Conservation (phyloP, 2,329 filamentous ascomycete genomes). For the Alternaria sp. region DNA sequence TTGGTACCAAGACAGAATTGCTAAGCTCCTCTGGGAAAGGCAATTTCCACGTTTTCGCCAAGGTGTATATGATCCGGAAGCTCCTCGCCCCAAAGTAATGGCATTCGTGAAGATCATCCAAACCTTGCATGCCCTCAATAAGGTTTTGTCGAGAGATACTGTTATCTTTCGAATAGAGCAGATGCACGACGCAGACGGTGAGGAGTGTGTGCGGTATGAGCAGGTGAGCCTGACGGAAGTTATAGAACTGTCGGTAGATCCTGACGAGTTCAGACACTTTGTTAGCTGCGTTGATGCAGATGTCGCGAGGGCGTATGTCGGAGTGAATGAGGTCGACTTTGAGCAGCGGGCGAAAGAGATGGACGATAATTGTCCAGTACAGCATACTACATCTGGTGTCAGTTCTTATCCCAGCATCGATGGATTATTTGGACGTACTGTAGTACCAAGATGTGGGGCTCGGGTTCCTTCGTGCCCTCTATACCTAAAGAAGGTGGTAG, state of each 20-base stretch:
- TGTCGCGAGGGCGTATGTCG: slow-evolving; percentile 68
- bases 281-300: slow-evolving; percentile 64
- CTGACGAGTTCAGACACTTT: slow-evolving; percentile 54
- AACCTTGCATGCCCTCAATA: slow-evolving; percentile 52
- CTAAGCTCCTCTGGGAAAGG: slow-evolving; percentile 51
- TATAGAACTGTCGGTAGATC: slow-evolving; percentile 55
- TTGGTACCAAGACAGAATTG: slow-evolving; percentile 36
- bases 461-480: slow-evolving; percentile 60
- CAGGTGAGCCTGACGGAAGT: slow-evolving; percentile 52
- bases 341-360: slow-evolving; percentile 78
- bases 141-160: slow-evolving; percentile 49
- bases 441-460: slow-evolving; percentile 75
- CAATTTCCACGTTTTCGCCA: slow-evolving; percentile 56
- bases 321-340: slow-evolving; percentile 67
- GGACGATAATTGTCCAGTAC: slow-evolving; percentile 73
- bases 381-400: slow-evolving; percentile 61
- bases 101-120: slow-evolving; percentile 54
- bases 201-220: slow-evolving; percentile 53
- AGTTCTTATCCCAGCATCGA: slow-evolving; percentile 9
- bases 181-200: slow-evolving; percentile 55
- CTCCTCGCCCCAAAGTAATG: slow-evolving; percentile 55
- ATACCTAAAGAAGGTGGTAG: slow-evolving; percentile 71
- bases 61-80: slow-evolving; percentile 53
- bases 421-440: slow-evolving; percentile 66
- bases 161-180: slow-evolving; percentile 54